Conservation (phyloP, 2,329 filamentous ascomycete species). For the Fusarium virguliforme region DNA sequence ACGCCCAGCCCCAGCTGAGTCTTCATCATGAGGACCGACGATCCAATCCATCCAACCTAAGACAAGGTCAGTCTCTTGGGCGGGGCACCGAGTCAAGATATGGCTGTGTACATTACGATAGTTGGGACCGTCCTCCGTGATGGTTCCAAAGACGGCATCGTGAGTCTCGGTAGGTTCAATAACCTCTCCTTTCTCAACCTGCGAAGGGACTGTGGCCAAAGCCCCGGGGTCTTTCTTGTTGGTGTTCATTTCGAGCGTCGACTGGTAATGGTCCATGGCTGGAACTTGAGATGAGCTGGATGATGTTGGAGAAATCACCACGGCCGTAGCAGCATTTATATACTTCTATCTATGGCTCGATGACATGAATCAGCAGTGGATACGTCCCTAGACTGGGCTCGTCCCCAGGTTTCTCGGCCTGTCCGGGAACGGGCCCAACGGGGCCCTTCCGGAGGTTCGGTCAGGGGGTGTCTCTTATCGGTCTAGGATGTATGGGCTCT, state of each 20-base stretch:
- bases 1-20: slow-evolving; percentile 64
- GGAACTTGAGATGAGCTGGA: neutral
- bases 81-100: neutral
- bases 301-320: too few relatives aligned
- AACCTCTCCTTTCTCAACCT: neutral
- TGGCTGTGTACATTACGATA: slow-evolving; percentile 48
- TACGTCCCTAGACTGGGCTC: too few relatives aligned
- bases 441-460: too few relatives aligned
- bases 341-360: too few relatives aligned
- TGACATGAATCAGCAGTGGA: too few relatives aligned
- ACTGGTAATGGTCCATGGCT: neutral
- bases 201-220: neutral
- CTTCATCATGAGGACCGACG: slow-evolving; percentile 63
- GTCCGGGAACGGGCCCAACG: too few relatives aligned
- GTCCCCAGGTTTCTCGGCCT: too few relatives aligned
- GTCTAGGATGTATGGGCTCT: too few relatives aligned
- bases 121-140: slow-evolving; percentile 49
- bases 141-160: slow-evolving; percentile 48
- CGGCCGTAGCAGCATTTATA: too few relatives aligned
- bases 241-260: neutral
- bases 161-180: neutral
- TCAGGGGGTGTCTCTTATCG: too few relatives aligned
- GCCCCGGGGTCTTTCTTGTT: neutral
- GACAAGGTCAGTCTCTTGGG: slow-evolving; percentile 18
- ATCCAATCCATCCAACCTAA: slow-evolving; percentile 61